These are phyloP conservation scores for Cichorium intybus DNA, from an alignment of 140 eudicot genomes.

Conservation along the genomic window DNA sequence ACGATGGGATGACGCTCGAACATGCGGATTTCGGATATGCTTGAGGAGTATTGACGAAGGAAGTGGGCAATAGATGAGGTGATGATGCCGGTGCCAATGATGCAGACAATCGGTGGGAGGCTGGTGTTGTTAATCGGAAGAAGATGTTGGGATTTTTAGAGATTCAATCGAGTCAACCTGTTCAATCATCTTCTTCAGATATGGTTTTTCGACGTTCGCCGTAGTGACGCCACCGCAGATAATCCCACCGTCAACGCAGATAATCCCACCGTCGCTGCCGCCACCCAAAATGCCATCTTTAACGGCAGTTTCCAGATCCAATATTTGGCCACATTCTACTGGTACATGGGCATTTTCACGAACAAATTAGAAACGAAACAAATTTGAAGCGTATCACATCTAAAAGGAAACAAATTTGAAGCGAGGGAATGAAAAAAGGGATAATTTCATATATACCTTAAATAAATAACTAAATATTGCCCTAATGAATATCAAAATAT, in stretches of 20 bases:
- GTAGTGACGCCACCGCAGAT: background rate
- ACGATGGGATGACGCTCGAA: slow-evolving; percentile 69
- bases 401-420: slow-evolving; percentile 8
- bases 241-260: no score
- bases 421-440: slow-evolving; percentile 28
- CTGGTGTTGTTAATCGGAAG: slow-evolving; percentile 21
- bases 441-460: no score
- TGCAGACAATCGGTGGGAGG: slow-evolving; percentile 52
- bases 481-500: no score
- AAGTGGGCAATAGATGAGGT: slow-evolving; percentile 91
- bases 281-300: slow-evolving; percentile 68
- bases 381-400: slow-evolving; percentile 13
- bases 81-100: slow-evolving; percentile 83
- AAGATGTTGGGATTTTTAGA: slow-evolving; percentile 11
- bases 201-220: slow-evolving; percentile 36
- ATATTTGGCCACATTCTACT: slow-evolving; percentile 50
- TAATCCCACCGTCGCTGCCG: slow-evolving; percentile 32
- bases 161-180: slow-evolving; percentile 46
- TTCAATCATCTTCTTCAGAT: slow-evolving; percentile 71
- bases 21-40: slow-evolving; percentile 37
- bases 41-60: slow-evolving; percentile 60
- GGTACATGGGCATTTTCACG: slow-evolving; percentile 54
- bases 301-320: slow-evolving; percentile 71
- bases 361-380: no score
- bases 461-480: no score